Base-by-base conservation (phyloP, 805 yeast genomes). In the Ogataea wickerhamii region DNA sequence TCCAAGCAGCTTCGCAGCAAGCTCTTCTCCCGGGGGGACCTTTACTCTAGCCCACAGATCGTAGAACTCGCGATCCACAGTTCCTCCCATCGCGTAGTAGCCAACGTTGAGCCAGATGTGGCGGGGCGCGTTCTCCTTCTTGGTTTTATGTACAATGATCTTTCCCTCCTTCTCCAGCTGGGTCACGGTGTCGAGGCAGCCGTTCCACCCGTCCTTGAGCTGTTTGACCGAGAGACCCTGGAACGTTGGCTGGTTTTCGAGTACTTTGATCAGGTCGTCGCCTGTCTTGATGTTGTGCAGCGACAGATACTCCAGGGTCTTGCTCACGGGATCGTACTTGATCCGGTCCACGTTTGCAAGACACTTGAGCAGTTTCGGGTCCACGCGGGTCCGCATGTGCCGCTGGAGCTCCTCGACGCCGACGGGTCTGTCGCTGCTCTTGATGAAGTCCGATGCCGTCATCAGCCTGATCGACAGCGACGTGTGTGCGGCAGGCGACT, bases 81-180 rank as follows among this genome's bases (percentile, higher is more conserved):
- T 63, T 18, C 78, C 80, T 11, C 47, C 53, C 7, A 60, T 45
- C 27, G 55, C 51, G 28, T 82, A 79, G 10, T 88, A 85, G 20
- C 94, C 96, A 32, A 67, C 60, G 48, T 68, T 71, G 16, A 91
- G 80, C 98, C 98, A 93, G 11, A 93, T 85, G 42, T 82, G 76
- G 47, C 96, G 70, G n/a, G 98, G 96, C 2, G 88, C 70, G 53
- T 84, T 87, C 51, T 93, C 99, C 68, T 93, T 94, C 55, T 91
- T 88, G 19, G 95, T 88, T 41, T 96, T 74, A 51, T 87, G 68
- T 1, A 93, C 96, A 22, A 93, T 68, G 25, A 91, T 78, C 53
- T 84, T 82, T 40, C 82, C 75, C 40, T 82, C 82, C 38, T 71
- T 70, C 56, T 93, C 98, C 21, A 93, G 67, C 50, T 83, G 81